These are phyloP conservation scores for Acacia crassicarpa DNA, from an alignment of 306 rosid genomes.

Conservation along the genomic window DNA sequence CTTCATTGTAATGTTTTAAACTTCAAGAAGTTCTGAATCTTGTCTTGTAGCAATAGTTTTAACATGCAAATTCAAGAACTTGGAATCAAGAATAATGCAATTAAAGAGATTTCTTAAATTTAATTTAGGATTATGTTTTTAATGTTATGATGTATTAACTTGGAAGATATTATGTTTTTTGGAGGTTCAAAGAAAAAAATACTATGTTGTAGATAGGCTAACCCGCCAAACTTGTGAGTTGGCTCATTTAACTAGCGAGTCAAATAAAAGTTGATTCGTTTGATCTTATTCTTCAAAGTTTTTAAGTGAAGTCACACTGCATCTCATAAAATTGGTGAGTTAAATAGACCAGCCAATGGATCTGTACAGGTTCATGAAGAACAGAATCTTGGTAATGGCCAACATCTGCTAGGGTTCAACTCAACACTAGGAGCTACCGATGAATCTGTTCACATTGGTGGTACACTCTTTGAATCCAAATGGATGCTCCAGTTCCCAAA, in stretches of 20 bases:
- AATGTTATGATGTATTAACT: background rate
- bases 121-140: too few species aligned
- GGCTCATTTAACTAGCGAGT: background rate
- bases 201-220: background rate
- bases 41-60: background rate
- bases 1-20: background rate
- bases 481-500: conserved; percentile 21
- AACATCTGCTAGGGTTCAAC: background rate
- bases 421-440: background rate
- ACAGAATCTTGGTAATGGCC: conserved; percentile 1
- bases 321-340: background rate
- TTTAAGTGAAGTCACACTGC: background rate
- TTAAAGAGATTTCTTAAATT: background rate
- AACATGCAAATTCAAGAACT: background rate
- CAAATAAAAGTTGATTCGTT: background rate
- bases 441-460: background rate
- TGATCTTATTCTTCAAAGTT: background rate
- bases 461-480: background rate
- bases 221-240: background rate
- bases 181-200: background rate
- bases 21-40: background rate
- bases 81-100: background rate
- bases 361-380: background rate
- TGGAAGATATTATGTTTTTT: background rate
- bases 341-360: background rate